phyloP scores from a whole-genome alignment of 2,329 filamentous ascomycete genomes.

The Chrysoporthe cubensis region DNA sequence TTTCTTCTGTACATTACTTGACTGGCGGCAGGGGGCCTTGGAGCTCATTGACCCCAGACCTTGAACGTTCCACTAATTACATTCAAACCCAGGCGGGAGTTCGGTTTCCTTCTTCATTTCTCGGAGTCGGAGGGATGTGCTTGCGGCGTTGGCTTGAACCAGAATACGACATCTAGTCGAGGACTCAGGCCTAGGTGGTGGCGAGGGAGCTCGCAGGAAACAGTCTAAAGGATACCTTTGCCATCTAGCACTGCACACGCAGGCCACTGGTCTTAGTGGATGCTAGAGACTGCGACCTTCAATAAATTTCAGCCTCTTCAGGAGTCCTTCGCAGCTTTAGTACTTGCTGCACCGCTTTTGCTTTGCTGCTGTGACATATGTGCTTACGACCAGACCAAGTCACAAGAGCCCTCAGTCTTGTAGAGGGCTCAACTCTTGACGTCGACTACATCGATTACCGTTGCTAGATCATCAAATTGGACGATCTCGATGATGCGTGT shows the following conservation, averaged over 20 bases:
- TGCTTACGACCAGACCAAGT: neutral
- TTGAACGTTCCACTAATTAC: slow-evolving; percentile 24
- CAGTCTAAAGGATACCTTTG: slow-evolving; percentile 1
- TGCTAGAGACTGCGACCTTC: slow-evolving; percentile 8
- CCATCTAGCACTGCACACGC: slow-evolving; percentile 16
- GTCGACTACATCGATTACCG: neutral
- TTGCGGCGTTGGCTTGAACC: slow-evolving; percentile 23
- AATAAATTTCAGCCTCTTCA: slow-evolving; percentile 22
- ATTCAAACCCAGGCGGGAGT: slow-evolving; percentile 22
- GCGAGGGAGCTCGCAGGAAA: slow-evolving; percentile 4
- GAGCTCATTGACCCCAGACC: slow-evolving; percentile 10
- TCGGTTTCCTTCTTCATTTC: slow-evolving; percentile 15
- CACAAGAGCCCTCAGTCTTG: neutral
- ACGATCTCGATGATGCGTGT: too few relatives aligned
- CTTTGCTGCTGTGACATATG: neutral
- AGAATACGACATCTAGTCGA: slow-evolving; percentile 16
- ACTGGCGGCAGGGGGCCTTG: slow-evolving; percentile 17
- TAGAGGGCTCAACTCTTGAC: neutral
- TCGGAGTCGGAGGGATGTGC: slow-evolving; percentile 22
- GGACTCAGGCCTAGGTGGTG: slow-evolving; percentile 8
- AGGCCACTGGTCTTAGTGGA: slow-evolving; percentile 4
- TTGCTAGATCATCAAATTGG: neutral
- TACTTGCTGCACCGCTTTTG: neutral
- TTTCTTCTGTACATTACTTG: slow-evolving; percentile 28
- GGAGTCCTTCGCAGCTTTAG: slow-evolving; percentile 2